Base-by-base conservation (phyloP, 345 rosid genomes). In the Turritis glabra region DNA sequence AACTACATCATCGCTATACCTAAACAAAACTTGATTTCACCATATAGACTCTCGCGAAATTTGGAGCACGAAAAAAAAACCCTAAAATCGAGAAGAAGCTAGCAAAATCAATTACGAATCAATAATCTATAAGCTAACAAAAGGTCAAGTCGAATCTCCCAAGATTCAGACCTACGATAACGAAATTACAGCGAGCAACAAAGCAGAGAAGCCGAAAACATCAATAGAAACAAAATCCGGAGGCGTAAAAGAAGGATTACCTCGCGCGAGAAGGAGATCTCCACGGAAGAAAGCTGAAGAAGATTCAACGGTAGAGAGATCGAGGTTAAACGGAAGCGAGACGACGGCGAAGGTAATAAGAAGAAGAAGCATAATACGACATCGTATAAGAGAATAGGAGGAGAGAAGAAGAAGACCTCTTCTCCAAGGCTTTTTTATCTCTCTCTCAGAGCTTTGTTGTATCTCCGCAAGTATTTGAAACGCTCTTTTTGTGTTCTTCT, bases 381-480 rank as follows among this genome's bases (percentile, higher is more conserved):
- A 65, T 74, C 67, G 72, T 71, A 60, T 8, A 17, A 25, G 18
- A 64, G 59, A 55, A 26, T 63, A 30, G 57, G 51, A 57, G 26
- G 66, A 64, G 54, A 69, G 54, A 46, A 52, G 51, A 35, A 25
- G 79, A 58, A 66, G 33, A 72, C 73, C 78, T 82, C 82, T 80
- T 79, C 79, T 66, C 80, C 84, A 82, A 84, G 84, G 63, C 64
- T 73, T 53, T 64, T 55, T 68, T 41, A 55, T 58, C 38, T 63
- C 85, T 80, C 88, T 59, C 40, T 8, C 37, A 7, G 11, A 37
- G 66, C 62, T 54, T 67, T 48, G 60, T 67, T 48, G 60, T 53
- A 37, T 59, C 85, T 80, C 86, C 87, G 80, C 71, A 65, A 74
- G 76, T 64, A 80, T 82, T 78, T 73, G 77, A 78, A 69, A 51